Evolutionary conservation across 352 stramenopile species (phyloP).

Genomic region (Phytophthora multivora): DNA sequence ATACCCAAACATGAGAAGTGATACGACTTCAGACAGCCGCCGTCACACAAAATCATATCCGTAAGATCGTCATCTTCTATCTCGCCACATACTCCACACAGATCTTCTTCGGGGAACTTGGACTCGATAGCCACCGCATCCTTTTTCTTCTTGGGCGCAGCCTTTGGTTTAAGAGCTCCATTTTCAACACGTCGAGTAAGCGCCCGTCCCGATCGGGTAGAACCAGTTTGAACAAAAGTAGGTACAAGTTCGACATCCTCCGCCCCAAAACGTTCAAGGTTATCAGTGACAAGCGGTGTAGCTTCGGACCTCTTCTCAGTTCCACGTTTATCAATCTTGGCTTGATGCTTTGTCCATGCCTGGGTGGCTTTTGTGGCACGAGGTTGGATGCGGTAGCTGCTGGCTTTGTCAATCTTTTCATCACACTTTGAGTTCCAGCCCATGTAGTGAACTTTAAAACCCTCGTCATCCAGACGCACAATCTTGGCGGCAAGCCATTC

Average conservation of each 20-base stretch:
- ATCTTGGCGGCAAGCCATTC: constrained; percentile 70
- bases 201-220: constrained; percentile 67
- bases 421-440: constrained; percentile 66
- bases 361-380: constrained; percentile 36
- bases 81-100: constrained; percentile 80
- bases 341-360: constrained; percentile 51
- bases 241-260: constrained; percentile 28
- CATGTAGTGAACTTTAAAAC: constrained; percentile 66
- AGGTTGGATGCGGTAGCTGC: constrained; percentile 46
- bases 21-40: constrained; percentile 91
- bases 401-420: constrained; percentile 45
- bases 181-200: constrained; percentile 69
- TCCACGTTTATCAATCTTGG: constrained; percentile 45
- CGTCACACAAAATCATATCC: constrained; percentile 93
- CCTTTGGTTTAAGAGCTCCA: constrained; percentile 27
- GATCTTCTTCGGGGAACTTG: constrained; percentile 75
- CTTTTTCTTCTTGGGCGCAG: constrained; percentile 37
- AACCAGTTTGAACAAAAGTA: constrained; percentile 63
- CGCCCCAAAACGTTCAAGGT: constrained; percentile 4
- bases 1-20: constrained; percentile 92
- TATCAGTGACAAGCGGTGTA: not conserved
- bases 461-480: constrained; percentile 31
- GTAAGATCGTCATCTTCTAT: constrained; percentile 83
- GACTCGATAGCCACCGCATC: constrained; percentile 13
- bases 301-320: constrained; percentile 27